Conservation (phyloP, 306 rosid species). For the Lupinus albus region DNA sequence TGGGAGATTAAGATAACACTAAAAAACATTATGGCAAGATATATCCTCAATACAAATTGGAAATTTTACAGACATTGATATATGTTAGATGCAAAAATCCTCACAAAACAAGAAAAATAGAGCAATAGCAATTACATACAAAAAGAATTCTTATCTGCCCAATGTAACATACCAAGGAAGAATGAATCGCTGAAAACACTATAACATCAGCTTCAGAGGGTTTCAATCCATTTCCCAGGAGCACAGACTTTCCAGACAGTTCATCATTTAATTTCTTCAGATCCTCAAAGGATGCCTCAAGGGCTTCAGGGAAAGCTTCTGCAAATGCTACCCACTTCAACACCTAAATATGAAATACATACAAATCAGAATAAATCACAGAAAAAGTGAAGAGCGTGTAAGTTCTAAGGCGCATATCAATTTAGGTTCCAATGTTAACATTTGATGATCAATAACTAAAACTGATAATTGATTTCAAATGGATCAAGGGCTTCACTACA, state of each 20-base stretch:
- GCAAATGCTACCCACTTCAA: slow-evolving; percentile 75
- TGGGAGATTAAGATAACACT: slow-evolving; percentile 13
- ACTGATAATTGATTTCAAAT: background rate
- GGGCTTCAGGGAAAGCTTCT: slow-evolving; percentile 61
- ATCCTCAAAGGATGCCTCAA: slow-evolving; percentile 53
- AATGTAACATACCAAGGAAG: slow-evolving; percentile 64
- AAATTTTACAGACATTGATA: slow-evolving; percentile 1
- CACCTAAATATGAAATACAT: slow-evolving; percentile 45
- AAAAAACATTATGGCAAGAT: slow-evolving; percentile 21
- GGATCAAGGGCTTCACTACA: background rate
- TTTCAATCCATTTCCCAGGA: slow-evolving; percentile 73
- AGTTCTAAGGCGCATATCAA: slow-evolving; percentile 17
- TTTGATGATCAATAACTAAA: slow-evolving; percentile 6
- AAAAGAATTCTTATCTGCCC: background rate
- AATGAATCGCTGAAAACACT: slow-evolving; percentile 75
- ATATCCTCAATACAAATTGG: slow-evolving; percentile 28
- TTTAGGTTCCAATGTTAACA: slow-evolving; percentile 19
- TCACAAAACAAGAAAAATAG: background rate
- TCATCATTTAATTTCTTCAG: slow-evolving; percentile 69
- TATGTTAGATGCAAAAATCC: slow-evolving; percentile 1
- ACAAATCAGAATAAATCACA: background rate
- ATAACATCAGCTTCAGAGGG: slow-evolving; percentile 77
- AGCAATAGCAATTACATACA: background rate
- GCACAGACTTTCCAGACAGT: slow-evolving; percentile 63
- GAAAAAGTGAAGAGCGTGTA: slow-evolving; percentile 12